Evolutionary conservation across 495 filamentous ascomycete species (phyloP).

Genomic region (Xylaria bambusicola): DNA sequence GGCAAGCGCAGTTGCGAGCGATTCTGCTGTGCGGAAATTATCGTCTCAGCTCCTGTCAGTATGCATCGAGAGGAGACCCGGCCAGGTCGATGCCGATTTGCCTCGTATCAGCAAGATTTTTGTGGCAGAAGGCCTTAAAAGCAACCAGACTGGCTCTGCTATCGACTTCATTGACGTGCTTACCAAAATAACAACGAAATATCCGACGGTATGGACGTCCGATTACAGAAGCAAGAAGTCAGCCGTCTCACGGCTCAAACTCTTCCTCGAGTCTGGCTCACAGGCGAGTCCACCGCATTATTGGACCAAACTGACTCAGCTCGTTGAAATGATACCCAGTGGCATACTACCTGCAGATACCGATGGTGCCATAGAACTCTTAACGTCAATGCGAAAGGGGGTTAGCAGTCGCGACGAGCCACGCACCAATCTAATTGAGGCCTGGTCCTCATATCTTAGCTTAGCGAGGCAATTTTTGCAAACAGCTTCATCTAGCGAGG

Average conservation of each 20-base stretch:
- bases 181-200: slow-evolving; percentile 57
- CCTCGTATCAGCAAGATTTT: slow-evolving; percentile 64
- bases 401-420: slow-evolving; percentile 74
- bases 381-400: slow-evolving; percentile 67
- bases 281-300: slow-evolving; percentile 67
- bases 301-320: slow-evolving; percentile 65
- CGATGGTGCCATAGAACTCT: slow-evolving; percentile 55
- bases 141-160: slow-evolving; percentile 70
- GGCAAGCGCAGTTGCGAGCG: slow-evolving; percentile 67
- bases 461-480: slow-evolving; percentile 52
- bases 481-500: slow-evolving; percentile 26
- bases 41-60: slow-evolving; percentile 67
- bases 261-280: slow-evolving; percentile 82
- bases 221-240: slow-evolving; percentile 67
- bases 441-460: slow-evolving; percentile 73
- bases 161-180: slow-evolving; percentile 67
- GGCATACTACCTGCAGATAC: slow-evolving; percentile 37
- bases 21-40: slow-evolving; percentile 70
- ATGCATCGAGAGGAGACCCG: slow-evolving; percentile 58
- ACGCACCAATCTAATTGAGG: slow-evolving; percentile 60
- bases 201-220: slow-evolving; percentile 74
- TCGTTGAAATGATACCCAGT: slow-evolving; percentile 63
- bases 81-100: slow-evolving; percentile 52
- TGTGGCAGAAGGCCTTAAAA: slow-evolving; percentile 67
- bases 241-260: slow-evolving; percentile 60